Base-by-base conservation (phyloP, 148 eudicot species). In the Fagopyrum esculentum region DNA sequence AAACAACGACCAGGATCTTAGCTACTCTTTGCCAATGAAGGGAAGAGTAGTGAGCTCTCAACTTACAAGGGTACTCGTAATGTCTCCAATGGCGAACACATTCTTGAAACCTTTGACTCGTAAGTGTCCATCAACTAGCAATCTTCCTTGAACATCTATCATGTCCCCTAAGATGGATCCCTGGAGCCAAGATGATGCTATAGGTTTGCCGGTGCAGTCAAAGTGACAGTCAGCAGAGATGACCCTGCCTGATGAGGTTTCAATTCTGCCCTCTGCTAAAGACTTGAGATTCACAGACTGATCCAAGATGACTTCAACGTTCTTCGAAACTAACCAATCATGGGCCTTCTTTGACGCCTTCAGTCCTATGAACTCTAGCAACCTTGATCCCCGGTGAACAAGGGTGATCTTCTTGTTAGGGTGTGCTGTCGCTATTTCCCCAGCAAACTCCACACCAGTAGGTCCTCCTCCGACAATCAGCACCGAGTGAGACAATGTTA, bases 361-460 rank as follows among this genome's bases (percentile, higher is more conserved):
- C 0, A 61, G 46, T 10, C 89, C 88, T 43, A 86, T 85, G 76
- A 86, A 88, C 69, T 86, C 86, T 48, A 88, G 59, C 72, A 88
- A 76, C 60, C 85, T 84, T 9, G 85, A 43, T 35, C 89, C 92
- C 6, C 85, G 77, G 75, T 85, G 86, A 19, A 86, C 88, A 22
- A 88, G 64, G 52, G 79, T 83, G 29, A 88, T 79, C 75, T 83
- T 86, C 79, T 84, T 88, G 8, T 77, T 78, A 17, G 92, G 89
- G 78, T 83, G 86, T 17, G 83, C 80, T 9, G 77, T 77, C 12
- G 77, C 74, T 10, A 88, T 84, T 82, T 88, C 92, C 66, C 78
- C 92, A 44, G 88, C 89, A 75, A 88, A 84, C 76, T 88, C 92
- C 13, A 88, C 92, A 11, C 92, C 89, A 11, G 84, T 81, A 2